phyloP scores from a whole-genome alignment of 257 asterid genomes.

The Anisodus acutangulus region DNA sequence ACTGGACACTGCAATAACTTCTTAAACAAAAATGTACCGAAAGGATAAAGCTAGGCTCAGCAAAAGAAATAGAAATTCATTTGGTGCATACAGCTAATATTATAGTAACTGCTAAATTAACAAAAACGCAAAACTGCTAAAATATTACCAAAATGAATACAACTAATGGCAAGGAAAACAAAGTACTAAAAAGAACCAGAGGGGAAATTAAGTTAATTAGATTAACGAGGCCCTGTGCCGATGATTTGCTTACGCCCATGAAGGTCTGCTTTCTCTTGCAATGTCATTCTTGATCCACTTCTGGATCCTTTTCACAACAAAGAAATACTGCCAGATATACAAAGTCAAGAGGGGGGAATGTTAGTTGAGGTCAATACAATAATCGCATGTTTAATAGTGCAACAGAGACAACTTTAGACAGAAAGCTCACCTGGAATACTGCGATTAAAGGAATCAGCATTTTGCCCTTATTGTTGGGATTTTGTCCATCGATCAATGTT shows the following conservation, averaged over 20 bases:
- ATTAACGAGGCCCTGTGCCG: slow-evolving; percentile 36
- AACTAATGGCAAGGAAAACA: background rate
- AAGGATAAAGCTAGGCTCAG: background rate
- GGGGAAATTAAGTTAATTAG: slow-evolving; percentile 9
- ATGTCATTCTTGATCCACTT: slow-evolving; percentile 65
- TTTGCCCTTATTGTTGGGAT: slow-evolving; percentile 78
- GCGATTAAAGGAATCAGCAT: slow-evolving; percentile 68
- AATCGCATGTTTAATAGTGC: background rate
- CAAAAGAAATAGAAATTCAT: slow-evolving; percentile 21
- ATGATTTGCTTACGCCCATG: slow-evolving; percentile 18
- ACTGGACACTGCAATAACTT: background rate
- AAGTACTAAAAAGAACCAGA: background rate
- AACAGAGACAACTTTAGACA: background rate
- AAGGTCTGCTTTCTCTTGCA: slow-evolving; percentile 39
- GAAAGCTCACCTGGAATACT: slow-evolving; percentile 70
- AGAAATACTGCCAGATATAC: slow-evolving; percentile 57
- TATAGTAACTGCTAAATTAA: background rate
- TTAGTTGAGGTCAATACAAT: background rate
- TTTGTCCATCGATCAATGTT: slow-evolving; percentile 88
- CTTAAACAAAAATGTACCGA: background rate
- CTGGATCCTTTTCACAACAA: slow-evolving; percentile 68
- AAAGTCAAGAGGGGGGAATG: background rate
- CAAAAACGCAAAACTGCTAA: background rate
- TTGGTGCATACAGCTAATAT: slow-evolving; percentile 38
- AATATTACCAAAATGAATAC: slow-evolving; percentile 18